Percentiles rank a stretch among this genome's conserved stretches.
These are phyloP conservation scores for Alloascoidea hylecoeti DNA, from an alignment of 805 yeast genomes.

Conservation along the genomic window DNA sequence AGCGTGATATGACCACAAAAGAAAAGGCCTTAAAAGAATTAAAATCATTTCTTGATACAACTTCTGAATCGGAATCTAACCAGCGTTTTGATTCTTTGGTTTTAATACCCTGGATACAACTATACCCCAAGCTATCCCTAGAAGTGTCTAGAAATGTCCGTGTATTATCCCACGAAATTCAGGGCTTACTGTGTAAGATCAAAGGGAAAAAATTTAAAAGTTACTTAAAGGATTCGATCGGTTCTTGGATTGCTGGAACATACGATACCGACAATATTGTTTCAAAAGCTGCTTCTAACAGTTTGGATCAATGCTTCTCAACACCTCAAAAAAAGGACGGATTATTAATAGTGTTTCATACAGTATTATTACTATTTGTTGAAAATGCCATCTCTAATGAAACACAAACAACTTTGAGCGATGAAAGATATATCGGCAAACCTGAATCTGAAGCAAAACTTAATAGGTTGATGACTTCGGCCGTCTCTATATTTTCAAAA, in stretches of 20 bases:
- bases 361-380: constrained; percentile 40
- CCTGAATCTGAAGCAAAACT: constrained; percentile 59
- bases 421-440: constrained; percentile 51
- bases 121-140: constrained; percentile 67
- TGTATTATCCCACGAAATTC: constrained; percentile 44
- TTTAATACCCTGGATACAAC: constrained; percentile 33
- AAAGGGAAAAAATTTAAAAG: constrained; percentile 46
- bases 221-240: constrained; percentile 58
- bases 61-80: constrained; percentile 15
- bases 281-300: constrained; percentile 29
- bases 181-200: constrained; percentile 33
- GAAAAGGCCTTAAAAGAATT: constrained; percentile 63
- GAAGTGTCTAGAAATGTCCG: constrained; percentile 61
- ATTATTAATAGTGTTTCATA: constrained; percentile 45
- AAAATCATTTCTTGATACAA: constrained; percentile 17
- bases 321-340: constrained; percentile 36
- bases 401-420: constrained; percentile 50
- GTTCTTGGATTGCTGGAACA: constrained; percentile 58
- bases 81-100: constrained; percentile 54
- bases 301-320: constrained; percentile 40
- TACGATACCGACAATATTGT: constrained; percentile 61
- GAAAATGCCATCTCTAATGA: constrained; percentile 41
- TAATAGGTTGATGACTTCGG: constrained; percentile 35
- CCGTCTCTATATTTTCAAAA: constrained; percentile 31
- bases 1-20: constrained; percentile 73